Evolutionary conservation across 106 monocot species (phyloP).

Genomic region (Dendrobium chrysotoxum): DNA sequence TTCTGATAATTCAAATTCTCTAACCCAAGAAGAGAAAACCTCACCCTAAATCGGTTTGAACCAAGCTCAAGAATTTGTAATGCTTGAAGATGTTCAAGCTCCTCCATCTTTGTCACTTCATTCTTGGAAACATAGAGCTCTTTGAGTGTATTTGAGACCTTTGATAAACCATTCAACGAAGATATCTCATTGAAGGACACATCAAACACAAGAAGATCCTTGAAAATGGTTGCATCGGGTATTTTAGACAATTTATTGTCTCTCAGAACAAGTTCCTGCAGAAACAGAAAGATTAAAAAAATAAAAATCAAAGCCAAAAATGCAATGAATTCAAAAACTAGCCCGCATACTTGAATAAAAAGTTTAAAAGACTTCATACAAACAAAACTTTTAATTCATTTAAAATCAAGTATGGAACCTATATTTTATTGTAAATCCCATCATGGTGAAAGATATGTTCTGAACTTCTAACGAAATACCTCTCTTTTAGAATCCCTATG

Average conservation of each 20-base stretch:
- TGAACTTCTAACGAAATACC: background rate
- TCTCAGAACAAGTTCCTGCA: constrained; percentile 81
- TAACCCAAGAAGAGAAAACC: constrained; percentile 7
- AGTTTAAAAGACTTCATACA: background rate
- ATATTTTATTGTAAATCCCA: background rate
- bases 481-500: background rate
- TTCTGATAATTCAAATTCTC: background rate
- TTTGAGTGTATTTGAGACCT: constrained; percentile 69
- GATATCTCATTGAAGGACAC: constrained; percentile 95
- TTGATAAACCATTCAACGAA: constrained; percentile 63
- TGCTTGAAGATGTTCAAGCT: constrained; percentile 67
- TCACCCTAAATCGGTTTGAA: constrained; percentile 80
- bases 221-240: constrained; percentile 88
- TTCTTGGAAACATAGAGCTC: constrained; percentile 97
- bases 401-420: background rate
- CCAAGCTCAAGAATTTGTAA: constrained; percentile 91
- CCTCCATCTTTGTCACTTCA: constrained; percentile 80
- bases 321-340: background rate
- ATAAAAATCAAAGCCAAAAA: background rate
- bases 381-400: background rate
- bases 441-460: background rate
- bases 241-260: constrained; percentile 81
- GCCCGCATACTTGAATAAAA: background rate
- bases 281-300: background rate
- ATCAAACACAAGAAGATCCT: constrained; percentile 75